Evolutionary conservation across 352 stramenopile species (phyloP).

Genomic region (Pythium periplocum): DNA sequence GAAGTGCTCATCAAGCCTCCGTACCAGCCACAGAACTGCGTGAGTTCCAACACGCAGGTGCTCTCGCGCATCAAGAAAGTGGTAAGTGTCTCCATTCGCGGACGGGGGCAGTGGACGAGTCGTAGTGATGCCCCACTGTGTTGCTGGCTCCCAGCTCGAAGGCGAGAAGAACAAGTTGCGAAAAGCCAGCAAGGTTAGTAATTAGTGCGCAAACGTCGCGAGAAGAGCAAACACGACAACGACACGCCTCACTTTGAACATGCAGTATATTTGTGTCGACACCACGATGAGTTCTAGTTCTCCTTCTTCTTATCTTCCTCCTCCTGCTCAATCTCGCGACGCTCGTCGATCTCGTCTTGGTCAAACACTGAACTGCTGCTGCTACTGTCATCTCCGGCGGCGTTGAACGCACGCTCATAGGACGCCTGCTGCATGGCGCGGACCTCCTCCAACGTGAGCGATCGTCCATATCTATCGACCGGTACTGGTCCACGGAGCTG

Average conservation of each 20-base stretch:
- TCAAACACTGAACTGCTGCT: conserved; percentile 15
- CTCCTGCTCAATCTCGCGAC: no score
- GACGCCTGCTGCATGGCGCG: conserved; percentile 62
- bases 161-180: conserved; percentile 72
- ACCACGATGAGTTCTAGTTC: no score
- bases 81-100: conserved; percentile 25
- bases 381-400: conserved; percentile 52
- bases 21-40: conserved; percentile 77
- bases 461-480: conserved; percentile 16
- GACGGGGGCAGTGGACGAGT: no score
- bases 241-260: neutral
- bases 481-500: conserved; percentile 39
- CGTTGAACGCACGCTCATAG: conserved; percentile 33
- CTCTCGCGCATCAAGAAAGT: conserved; percentile 84
- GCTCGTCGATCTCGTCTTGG: no score
- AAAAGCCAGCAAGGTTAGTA: conserved; percentile 43
- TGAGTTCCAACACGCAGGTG: conserved; percentile 65
- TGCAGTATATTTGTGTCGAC: no score
- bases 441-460: conserved; percentile 65
- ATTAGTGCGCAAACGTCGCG: conserved; percentile 5
- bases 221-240: neutral
- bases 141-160: conserved; percentile 32
- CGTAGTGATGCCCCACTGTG: no score
- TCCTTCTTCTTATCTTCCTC: no score
- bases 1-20: conserved; percentile 82